Percentiles rank a stretch among this genome's conserved stretches.
Evolutionary conservation across 2,329 filamentous ascomycete genomes (phyloP).

Genomic region (Nemania sp.): DNA sequence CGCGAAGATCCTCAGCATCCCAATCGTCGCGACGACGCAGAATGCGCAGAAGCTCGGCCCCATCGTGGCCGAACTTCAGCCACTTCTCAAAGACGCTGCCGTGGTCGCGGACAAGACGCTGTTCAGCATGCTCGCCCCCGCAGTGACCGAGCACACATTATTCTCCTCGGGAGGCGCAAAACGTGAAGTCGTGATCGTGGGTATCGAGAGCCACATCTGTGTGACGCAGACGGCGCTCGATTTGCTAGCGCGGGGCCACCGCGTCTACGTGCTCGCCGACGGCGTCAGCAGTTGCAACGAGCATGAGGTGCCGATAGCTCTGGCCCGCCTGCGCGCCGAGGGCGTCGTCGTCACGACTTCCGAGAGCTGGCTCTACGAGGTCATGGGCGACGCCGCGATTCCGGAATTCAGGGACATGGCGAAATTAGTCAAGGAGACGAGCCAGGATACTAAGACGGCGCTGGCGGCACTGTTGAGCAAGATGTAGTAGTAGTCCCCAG

Average conservation of each 20-base stretch:
- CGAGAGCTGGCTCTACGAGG: constrained; percentile 89
- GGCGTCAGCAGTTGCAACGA: constrained; percentile 86
- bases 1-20: constrained; percentile 68
- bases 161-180: constrained; percentile 54
- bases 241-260: constrained; percentile 68
- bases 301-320: constrained; percentile 77
- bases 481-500: constrained; percentile 44
- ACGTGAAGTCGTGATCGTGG: constrained; percentile 74
- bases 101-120: constrained; percentile 79
- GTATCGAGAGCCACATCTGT: constrained; percentile 94
- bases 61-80: constrained; percentile 72
- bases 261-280: constrained; percentile 86
- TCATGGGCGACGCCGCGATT: constrained; percentile 77
- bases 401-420: constrained; percentile 74
- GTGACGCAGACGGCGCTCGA: constrained; percentile 91
- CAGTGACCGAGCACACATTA: constrained; percentile 57
- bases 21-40: constrained; percentile 86
- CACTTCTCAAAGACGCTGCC: constrained; percentile 54
- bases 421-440: constrained; percentile 76
- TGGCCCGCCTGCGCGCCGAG: constrained; percentile 73
- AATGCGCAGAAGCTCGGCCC: constrained; percentile 76
- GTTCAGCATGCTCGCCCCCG: constrained; percentile 84
- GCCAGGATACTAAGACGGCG: constrained; percentile 68
- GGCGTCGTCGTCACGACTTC: constrained; percentile 82
- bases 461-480: constrained; percentile 68